A percentile compares a stretch with the other conserved stretches of the same genome.
Evolutionary conservation across 2,329 filamentous ascomycete genomes (phyloP).

Genomic region (Macrophomina pseudophaseolina): DNA sequence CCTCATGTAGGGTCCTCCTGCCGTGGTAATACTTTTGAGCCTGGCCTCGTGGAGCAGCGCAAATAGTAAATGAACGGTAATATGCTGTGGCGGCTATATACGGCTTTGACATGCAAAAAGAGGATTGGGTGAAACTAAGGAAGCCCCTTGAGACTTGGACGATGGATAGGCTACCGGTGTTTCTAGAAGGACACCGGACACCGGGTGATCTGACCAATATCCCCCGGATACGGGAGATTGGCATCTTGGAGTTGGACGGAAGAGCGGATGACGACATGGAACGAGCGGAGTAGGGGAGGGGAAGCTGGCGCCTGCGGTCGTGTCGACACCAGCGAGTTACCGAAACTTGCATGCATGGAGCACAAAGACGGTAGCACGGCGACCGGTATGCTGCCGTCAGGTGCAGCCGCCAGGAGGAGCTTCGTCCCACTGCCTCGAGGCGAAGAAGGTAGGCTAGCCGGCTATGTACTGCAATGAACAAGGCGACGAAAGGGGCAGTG

Average conservation of each 20-base stretch:
- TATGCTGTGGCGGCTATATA: background rate
- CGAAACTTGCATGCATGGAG: slow-evolving; percentile 6
- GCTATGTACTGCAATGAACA: background rate
- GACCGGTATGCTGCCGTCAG: background rate
- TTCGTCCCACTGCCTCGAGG: background rate
- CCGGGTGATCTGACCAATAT: slow-evolving; percentile 15
- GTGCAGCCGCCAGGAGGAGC: background rate
- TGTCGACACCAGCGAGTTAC: background rate
- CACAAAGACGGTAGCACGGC: background rate
- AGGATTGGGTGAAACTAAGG: background rate
- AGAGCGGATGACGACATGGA: slow-evolving; percentile 13
- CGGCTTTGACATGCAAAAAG: slow-evolving; percentile 7
- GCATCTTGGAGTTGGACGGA: slow-evolving; percentile 1
- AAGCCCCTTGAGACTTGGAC: background rate
- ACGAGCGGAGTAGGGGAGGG: slow-evolving; percentile 6
- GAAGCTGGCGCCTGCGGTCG: slow-evolving; percentile 3
- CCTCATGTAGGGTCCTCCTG: too few relatives aligned
- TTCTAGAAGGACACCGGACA: slow-evolving; percentile 8
- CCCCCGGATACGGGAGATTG: slow-evolving; percentile 24
- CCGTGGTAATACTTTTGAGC: too few relatives aligned
- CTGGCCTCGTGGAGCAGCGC: too few relatives aligned
- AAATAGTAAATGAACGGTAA: too few relatives aligned
- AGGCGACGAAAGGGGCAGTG: slow-evolving; percentile 2
- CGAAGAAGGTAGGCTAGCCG: background rate
- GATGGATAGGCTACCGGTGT: background rate